Evolutionary conservation across 768 basidiomycete genomes (phyloP).

Genomic region (Mycena haematopus): DNA sequence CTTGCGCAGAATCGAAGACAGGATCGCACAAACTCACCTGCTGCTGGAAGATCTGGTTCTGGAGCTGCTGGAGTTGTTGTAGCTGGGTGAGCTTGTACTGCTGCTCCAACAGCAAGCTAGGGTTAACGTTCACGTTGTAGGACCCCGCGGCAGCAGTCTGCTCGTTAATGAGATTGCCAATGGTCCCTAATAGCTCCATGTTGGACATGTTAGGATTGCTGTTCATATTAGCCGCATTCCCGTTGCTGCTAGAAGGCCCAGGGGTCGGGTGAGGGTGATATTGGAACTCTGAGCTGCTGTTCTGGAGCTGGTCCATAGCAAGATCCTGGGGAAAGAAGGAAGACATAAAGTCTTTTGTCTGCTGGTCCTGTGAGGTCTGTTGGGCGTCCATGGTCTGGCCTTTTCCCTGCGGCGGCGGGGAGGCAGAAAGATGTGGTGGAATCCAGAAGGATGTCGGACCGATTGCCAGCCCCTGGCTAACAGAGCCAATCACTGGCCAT

Average conservation of each 20-base stretch:
- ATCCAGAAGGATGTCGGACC: not conserved
- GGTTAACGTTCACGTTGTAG: slow-evolving; percentile 31
- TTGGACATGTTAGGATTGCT: slow-evolving; percentile 13
- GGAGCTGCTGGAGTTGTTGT: slow-evolving; percentile 78
- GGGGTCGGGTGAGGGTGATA: slow-evolving; percentile 17
- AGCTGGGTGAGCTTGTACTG: slow-evolving; percentile 81
- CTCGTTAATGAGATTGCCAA: slow-evolving; percentile 26
- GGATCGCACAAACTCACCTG: slow-evolving; percentile 76
- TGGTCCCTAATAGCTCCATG: slow-evolving; percentile 21
- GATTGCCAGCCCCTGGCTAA: not conserved
- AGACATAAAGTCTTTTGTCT: slow-evolving; percentile 43
- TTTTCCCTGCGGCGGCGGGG: not conserved
- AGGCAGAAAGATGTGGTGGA: not conserved
- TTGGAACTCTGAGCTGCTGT: slow-evolving; percentile 32
- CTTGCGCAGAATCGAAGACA: not conserved
- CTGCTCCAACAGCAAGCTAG: slow-evolving; percentile 69
- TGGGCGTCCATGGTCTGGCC: slow-evolving; percentile 32
- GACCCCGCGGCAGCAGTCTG: slow-evolving; percentile 19
- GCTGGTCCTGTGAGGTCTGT: slow-evolving; percentile 24
- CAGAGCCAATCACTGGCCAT: not conserved
- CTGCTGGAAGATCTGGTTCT: slow-evolving; percentile 89
- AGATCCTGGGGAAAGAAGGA: slow-evolving; percentile 41
- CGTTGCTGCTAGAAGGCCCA: slow-evolving; percentile 12
- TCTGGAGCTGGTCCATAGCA: slow-evolving; percentile 34
- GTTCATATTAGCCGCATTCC: not conserved